phyloP scores from a whole-genome alignment of 345 rosid genomes.

The Populus pruinosa region DNA sequence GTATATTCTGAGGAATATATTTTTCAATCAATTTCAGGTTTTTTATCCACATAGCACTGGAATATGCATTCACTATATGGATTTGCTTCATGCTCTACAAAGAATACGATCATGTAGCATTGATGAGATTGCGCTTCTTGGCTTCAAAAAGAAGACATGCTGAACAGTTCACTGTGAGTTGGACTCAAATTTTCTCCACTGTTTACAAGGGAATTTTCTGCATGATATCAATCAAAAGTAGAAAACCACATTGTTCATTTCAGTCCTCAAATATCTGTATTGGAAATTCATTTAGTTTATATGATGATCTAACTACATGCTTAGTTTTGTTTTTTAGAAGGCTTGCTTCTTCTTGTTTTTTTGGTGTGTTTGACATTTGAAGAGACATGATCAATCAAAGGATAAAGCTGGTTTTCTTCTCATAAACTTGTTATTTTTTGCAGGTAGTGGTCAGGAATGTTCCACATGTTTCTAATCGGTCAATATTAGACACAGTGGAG shows the following conservation, averaged over 20 bases:
- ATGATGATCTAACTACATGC: neutral
- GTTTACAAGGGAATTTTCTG: neutral
- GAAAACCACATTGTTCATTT: neutral
- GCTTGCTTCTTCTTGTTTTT: neutral
- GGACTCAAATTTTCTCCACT: neutral
- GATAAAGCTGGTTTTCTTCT: neutral
- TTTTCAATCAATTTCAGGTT: conserved; percentile 52
- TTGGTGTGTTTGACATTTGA: neutral
- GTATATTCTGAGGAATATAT: conserved; percentile 3
- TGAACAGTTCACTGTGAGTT: conserved; percentile 93
- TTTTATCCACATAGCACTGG: conserved; percentile 80
- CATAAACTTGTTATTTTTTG: conserved; percentile 5
- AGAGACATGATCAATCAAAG: neutral
- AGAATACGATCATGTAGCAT: conserved; percentile 70
- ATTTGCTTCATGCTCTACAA: conserved; percentile 86
- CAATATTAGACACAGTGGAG: conserved; percentile 60
- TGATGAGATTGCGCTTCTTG: conserved; percentile 78
- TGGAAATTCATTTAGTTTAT: neutral
- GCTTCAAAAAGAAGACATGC: conserved; percentile 72
- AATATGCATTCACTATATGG: conserved; percentile 83
- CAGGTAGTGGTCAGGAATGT: conserved; percentile 93
- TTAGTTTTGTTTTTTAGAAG: neutral
- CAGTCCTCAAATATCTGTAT: neutral
- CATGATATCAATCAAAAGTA: conserved; percentile 1
- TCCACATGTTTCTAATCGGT: conserved; percentile 55